Base-by-base conservation (phyloP, 192 early-diverging fungal species). In the Rhizoclosmatium sp. region DNA sequence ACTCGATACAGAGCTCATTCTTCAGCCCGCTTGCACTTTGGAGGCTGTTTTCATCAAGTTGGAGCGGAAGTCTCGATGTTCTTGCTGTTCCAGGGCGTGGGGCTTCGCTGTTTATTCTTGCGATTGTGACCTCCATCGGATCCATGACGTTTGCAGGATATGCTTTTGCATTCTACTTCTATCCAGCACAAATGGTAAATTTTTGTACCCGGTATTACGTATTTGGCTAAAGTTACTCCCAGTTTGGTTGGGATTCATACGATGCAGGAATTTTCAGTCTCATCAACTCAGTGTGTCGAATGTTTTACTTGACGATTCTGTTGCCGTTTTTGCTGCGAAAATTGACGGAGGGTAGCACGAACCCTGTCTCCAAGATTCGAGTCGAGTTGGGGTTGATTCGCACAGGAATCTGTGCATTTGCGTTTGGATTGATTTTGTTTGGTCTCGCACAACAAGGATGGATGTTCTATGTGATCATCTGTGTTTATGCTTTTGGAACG, bases 141-240 rank as follows among this genome's bases (percentile, higher is more conserved):
- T 10, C 69, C 12, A 62, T 82, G 62, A 48, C 64, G 21, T 69
- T 68, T 58, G 62, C 76, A 12, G 76, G 65, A 21, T 78, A 78
- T 41, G 14, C 10, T 5, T 78, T 68, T 47, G 66, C 54, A n/a
- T 88, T 88, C 46, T 88, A 84, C 71, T 77, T 75, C 59, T 88
- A 86, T 65, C 69, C 76, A 5, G 47, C 81, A 7, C 79, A 72
- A 48, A n/a, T 44, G 14, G 51, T 54, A 12, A 16, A 54, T 7
- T 54, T 81, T 86, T 59, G 83, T 80, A 3, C 84, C 82, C 82
- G 83, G 84, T 39, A 69, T 31, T 31, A 31, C 31, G n/a, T 65
- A 21, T 65, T 65, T 65, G 10, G 5, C 10, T 42, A 65, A 16
- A 16, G 1, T 54, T 54, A 54, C 16, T 54, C 51, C 31, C 0